A percentile compares a stretch with the other conserved stretches of the same genome.
Evolutionary conservation across 176 grass and related monocot genomes (phyloP).

Genomic region (Themeda triandra): DNA sequence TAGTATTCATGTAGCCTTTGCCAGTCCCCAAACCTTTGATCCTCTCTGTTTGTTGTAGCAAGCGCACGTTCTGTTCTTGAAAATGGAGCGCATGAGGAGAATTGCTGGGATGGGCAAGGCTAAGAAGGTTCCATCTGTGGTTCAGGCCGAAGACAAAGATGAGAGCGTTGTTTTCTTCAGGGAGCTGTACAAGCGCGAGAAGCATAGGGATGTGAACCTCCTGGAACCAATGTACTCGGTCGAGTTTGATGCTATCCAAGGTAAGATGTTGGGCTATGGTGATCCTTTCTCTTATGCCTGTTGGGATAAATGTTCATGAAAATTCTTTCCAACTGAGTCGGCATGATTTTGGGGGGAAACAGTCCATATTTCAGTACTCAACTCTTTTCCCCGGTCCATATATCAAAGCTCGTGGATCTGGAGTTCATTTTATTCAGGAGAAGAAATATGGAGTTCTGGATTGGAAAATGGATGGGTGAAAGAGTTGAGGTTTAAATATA

Average conservation of each 20-base stretch:
- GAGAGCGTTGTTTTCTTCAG: conserved; percentile 60
- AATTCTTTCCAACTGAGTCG: neutral
- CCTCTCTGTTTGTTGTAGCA: neutral
- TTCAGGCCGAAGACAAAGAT: conserved; percentile 41
- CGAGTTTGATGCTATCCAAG: conserved; percentile 52
- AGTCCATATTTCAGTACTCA: neutral
- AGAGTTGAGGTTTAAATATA: neutral
- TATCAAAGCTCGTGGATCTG: neutral
- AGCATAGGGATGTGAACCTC: conserved; percentile 47
- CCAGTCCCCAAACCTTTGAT: neutral
- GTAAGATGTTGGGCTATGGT: conserved; percentile 1
- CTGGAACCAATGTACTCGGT: conserved; percentile 50
- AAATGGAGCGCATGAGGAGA: conserved; percentile 41
- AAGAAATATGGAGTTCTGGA: neutral
- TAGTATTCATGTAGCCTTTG: conserved; percentile 24
- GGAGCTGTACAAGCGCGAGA: conserved; percentile 52
- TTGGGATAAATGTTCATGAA: neutral
- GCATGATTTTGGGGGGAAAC: neutral
- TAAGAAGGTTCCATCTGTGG: neutral
- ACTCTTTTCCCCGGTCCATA: neutral
- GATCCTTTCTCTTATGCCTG: neutral
- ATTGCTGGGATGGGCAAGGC: conserved; percentile 29
- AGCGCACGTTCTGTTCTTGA: neutral
- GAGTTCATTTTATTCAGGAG: neutral
- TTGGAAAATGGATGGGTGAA: neutral